Base-by-base conservation (phyloP, 2,329 filamentous ascomycete genomes). In the Penicillium sp. region DNA sequence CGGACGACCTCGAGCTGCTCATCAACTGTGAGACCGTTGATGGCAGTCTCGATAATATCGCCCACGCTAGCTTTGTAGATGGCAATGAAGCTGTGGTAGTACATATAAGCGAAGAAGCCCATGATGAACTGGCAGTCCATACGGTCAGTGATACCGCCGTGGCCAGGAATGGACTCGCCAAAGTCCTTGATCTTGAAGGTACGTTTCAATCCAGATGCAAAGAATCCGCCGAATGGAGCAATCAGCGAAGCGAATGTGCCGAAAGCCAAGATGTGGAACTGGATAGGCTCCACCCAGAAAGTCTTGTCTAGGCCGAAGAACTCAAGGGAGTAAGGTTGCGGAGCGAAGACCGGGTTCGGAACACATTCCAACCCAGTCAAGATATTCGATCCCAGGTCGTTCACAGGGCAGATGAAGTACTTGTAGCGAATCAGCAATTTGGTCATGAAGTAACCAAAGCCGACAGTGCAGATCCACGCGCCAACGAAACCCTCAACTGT, bases 91-190 rank as follows among this genome's bases (percentile, higher is more conserved):
- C 88, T 93, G 70, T 96, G 91, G 74, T 95, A 99, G 75, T 99
- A 99, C 81, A 99, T 91, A 76, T 90, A 97, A 13, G 92, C 83
- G 64, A 99, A 97, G 73, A 95, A 93, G 8, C 93, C 93, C 93
- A 99, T 99, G 76, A 97, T 97, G 75, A 99, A 99, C 68, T 99
- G 93, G 71, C 93, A 99, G 68, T 99, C 93, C 92, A 99, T 97
- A 54, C 93, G 88, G 69, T 99, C 93, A 13, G 93, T 99, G 75
- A 99, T 97, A 61, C 93, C 93, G 53, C 93, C 93, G 64, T 99
- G 93, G 18, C 93, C 93, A 1, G 93, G 93, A 61, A 99, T 99
- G 1, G 90, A 95, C 72, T 99, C 89, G 60, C 93, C 93, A 74
- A 99, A 99, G 75, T 99, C 93, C 79, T 99, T 99, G 79, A 99